phyloP scores from a whole-genome alignment of 2,329 filamentous ascomycete species.

The Dactylonectria estremocensis region DNA sequence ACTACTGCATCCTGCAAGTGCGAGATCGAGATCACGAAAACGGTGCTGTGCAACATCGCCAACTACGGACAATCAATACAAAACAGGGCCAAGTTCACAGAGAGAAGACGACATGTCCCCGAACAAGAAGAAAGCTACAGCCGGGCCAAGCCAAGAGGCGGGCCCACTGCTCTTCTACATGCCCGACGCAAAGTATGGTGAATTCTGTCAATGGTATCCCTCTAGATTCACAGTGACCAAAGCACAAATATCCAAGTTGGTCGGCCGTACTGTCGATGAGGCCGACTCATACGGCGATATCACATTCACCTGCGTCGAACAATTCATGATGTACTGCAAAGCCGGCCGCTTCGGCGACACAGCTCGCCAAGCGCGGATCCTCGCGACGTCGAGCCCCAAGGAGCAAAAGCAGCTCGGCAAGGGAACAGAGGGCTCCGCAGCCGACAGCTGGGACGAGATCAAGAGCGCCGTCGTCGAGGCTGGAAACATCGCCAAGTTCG shows the following conservation, averaged over 20 bases:
- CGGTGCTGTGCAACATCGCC: background rate
- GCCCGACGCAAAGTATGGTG: slow-evolving; percentile 49
- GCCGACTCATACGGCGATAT: slow-evolving; percentile 36
- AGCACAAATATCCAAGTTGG: slow-evolving; percentile 46
- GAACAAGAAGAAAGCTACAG: no score
- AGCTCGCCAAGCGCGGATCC: slow-evolving; percentile 40
- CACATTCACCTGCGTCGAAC: slow-evolving; percentile 55
- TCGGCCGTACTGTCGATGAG: slow-evolving; percentile 44
- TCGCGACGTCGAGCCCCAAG: slow-evolving; percentile 47
- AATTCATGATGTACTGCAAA: slow-evolving; percentile 62
- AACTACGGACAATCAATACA: no score
- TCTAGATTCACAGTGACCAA: slow-evolving; percentile 49
- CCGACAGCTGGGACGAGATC: slow-evolving; percentile 50
- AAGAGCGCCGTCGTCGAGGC: slow-evolving; percentile 51
- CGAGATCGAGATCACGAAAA: background rate
- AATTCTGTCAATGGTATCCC: slow-evolving; percentile 56
- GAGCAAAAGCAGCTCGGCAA: slow-evolving; percentile 51
- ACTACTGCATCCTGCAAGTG: background rate
- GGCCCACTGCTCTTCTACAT: slow-evolving; percentile 52
- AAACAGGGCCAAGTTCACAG: no score
- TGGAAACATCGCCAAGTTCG: slow-evolving; percentile 54
- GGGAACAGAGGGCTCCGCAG: slow-evolving; percentile 46
- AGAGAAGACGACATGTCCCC: no score
- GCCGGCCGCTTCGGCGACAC: slow-evolving; percentile 54
- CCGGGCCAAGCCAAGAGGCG: no score